Evolutionary conservation across 2,329 filamentous ascomycete species (phyloP).

Genomic region (Alternaria longipes): DNA sequence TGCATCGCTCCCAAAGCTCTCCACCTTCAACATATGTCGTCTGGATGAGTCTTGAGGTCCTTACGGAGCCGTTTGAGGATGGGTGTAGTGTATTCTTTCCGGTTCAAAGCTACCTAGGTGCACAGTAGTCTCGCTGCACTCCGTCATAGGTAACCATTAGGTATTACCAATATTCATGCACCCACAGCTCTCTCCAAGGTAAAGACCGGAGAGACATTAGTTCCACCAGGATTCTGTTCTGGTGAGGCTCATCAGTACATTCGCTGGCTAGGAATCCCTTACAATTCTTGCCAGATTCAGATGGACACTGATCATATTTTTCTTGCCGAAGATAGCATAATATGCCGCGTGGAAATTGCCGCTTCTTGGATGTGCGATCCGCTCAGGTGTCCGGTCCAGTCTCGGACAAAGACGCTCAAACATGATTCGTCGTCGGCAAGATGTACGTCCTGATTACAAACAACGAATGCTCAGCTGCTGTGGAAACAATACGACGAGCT

Average conservation of each 20-base stretch:
- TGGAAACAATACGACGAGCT: background rate
- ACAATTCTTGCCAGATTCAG: background rate
- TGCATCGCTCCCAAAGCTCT: background rate
- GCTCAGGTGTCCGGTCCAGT: background rate
- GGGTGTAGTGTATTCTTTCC: background rate
- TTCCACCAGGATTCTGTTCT: background rate
- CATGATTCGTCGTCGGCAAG: background rate
- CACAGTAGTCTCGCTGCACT: background rate
- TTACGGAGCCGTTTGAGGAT: background rate
- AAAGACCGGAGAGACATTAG: too few relatives aligned
- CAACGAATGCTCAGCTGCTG: background rate
- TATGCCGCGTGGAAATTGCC: background rate
- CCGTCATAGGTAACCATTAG: background rate
- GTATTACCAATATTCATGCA: background rate
- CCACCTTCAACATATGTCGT: background rate
- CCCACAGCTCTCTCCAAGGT: background rate
- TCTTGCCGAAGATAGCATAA: slow-evolving; percentile 3
- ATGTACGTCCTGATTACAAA: slow-evolving; percentile 5
- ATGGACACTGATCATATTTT: background rate
- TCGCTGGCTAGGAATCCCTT: background rate
- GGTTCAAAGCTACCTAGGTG: background rate
- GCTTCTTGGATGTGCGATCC: background rate
- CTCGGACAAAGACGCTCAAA: background rate
- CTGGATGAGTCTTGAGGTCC: background rate
- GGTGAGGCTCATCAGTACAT: background rate